Evolutionary conservation across 192 early-diverging fungal genomes (phyloP), one percentile per base, ranked within the genome.

Genomic region (Rhizophagus prolifer): DNA sequence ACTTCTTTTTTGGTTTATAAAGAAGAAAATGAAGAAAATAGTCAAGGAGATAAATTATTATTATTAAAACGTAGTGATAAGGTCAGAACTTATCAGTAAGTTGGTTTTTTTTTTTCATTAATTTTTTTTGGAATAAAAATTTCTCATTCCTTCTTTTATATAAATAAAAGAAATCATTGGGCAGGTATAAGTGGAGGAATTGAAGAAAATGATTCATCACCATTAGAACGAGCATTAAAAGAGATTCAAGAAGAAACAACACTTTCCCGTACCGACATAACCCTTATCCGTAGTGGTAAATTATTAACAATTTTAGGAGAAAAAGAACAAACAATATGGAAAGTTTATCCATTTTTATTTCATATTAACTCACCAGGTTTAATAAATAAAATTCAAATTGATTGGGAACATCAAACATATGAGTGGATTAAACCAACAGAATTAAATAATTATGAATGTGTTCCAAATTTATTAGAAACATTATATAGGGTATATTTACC

Each of bases 321-420:
- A 58, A 59, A 38, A 9, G 14, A 4, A 41, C 58, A 47, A 19
- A 74, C n/a, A 10, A 21, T 61, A 23, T 74, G 72, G 72, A 74
- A 74, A 44, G 58, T 74, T 13, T 62, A 60, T 41, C 72, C 72
- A 47, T 74, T 74, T 21, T 58, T 74, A 7, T 74, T 74, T 74
- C 54, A 4, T 34, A 25, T 74, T 8, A 19, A 66, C 19, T 38
- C 34, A 12, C 14, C 4, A 72, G 19, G 2, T 14, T 23, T 13
- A 23, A 36, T 30, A 21, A 34, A 25, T 38, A 61, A 74, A 61
- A 61, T 74, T 34, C 13, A 34, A 41, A 58, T 74, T 50, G 34
- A 74, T 60, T 74, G 72, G 72, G 72, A 74, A 41, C 72, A 74
- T 74, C 58, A 74, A 38, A 44, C 54, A 30, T 74, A 8, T 74